Percentiles rank a stretch among this genome's conserved stretches.
These are phyloP conservation scores for Phytophthora sp. DNA, from an alignment of 352 stramenopile genomes.

Conservation along the genomic window DNA sequence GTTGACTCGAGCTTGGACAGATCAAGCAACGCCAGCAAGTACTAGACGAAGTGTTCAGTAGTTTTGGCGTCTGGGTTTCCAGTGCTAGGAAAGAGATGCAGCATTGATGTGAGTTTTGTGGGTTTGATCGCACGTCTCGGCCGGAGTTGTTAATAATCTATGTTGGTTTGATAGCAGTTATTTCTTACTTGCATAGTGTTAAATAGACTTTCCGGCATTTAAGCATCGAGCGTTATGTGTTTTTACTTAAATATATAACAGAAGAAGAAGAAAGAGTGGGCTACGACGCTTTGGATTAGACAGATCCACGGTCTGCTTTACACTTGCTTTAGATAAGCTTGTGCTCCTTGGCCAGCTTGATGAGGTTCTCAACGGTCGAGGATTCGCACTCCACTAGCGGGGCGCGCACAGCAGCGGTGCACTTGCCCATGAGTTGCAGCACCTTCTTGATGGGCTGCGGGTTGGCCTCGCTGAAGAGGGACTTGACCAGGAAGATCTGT, in stretches of 20 bases:
- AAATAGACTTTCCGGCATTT: slow-evolving; percentile 13
- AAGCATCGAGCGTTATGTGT: not conserved
- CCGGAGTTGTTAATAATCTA: slow-evolving; percentile 31
- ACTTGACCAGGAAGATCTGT: slow-evolving; percentile 91
- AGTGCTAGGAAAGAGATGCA: slow-evolving; percentile 25
- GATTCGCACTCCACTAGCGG: slow-evolving; percentile 78
- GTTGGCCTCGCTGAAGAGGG: slow-evolving; percentile 92
- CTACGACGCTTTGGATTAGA: slow-evolving; percentile 21
- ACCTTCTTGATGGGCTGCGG: slow-evolving; percentile 93
- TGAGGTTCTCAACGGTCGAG: slow-evolving; percentile 70
- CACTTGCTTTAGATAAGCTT: slow-evolving; percentile 65
- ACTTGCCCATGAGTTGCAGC: slow-evolving; percentile 90
- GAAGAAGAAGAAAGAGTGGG: slow-evolving; percentile 23
- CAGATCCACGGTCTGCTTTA: slow-evolving; percentile 14
- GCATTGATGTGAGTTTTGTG: slow-evolving; percentile 32
- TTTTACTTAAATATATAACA: slow-evolving; percentile 9
- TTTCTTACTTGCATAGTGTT: slow-evolving; percentile 5
- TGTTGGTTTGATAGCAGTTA: slow-evolving; percentile 24
- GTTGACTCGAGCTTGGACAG: slow-evolving; percentile 44
- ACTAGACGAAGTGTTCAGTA: slow-evolving; percentile 33
- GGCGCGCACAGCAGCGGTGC: slow-evolving; percentile 69
- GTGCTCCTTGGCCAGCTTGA: slow-evolving; percentile 70
- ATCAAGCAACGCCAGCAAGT: slow-evolving; percentile 33
- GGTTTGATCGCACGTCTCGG: slow-evolving; percentile 23
- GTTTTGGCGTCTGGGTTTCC: slow-evolving; percentile 30